A percentile compares a stretch with the other conserved stretches of the same genome.
Evolutionary conservation across 257 asterid genomes (phyloP).

Genomic region (Rauvolfia tetraphylla): DNA sequence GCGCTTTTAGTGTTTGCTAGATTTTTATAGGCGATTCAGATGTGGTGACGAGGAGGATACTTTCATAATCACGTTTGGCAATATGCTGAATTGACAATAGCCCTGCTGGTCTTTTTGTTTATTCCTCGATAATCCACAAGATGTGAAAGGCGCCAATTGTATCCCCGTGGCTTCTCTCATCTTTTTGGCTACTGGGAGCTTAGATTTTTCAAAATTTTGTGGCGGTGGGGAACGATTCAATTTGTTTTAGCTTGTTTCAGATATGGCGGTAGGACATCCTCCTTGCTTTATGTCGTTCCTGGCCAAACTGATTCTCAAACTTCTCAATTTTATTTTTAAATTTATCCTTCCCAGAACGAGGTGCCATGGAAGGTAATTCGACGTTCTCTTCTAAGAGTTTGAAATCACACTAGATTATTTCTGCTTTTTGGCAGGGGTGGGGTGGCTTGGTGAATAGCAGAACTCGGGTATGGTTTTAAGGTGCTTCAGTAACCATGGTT

Average conservation of each 20-base stretch:
- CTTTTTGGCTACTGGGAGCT: not conserved
- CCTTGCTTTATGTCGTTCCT: not conserved
- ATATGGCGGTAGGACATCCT: not conserved
- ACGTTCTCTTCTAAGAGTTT: not conserved
- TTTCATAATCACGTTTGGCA: conserved; percentile 26
- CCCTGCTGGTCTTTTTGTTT: conserved; percentile 9
- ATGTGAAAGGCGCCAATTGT: conserved; percentile 32
- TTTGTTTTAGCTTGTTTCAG: not conserved
- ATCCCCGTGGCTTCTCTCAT: conserved; percentile 3
- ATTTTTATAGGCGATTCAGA: conserved; percentile 11
- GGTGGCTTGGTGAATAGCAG: not conserved
- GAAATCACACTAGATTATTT: not conserved
- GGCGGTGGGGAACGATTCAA: not conserved
- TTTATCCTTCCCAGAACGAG: not conserved
- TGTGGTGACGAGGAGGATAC: conserved; percentile 32
- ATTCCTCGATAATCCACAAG: conserved; percentile 22
- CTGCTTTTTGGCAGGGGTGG: not conserved
- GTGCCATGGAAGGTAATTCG: not conserved
- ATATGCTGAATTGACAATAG: conserved; percentile 20
- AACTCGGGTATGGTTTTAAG: not conserved
- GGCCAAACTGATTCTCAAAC: not conserved
- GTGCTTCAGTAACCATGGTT: not conserved
- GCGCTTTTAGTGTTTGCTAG: not conserved
- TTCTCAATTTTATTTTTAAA: not conserved
- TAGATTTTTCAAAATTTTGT: not conserved